Base-by-base conservation (phyloP, 2,329 filamentous ascomycete species). In the Microcyclosporella mali region DNA sequence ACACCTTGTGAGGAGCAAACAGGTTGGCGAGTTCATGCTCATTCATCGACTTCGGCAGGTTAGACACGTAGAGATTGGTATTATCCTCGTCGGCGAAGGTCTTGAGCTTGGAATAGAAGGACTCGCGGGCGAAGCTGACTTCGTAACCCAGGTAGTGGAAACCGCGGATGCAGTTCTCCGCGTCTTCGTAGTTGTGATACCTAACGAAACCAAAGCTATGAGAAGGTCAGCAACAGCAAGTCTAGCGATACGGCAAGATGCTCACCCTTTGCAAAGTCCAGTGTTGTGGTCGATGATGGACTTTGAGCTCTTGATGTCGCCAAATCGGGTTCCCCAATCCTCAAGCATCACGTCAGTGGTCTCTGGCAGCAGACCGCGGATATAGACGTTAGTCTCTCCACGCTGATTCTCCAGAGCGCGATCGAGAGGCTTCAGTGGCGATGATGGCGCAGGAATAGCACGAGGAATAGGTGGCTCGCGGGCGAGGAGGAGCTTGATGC, bases 51-150 rank as follows among this genome's bases (percentile, higher is more conserved):
- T 90, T 89, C 28, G 92, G 92, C 33, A 98, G 78, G 67, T 97
- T 98, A 19, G 94, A 98, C 50, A 97, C 89, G 67, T 98, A 98
- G 51, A 98, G 78, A 64, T 98, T 98, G 52, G 92, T 97, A 35
- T 94, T 97, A 32, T 68, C 61, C 40, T 85, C 85, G 60, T 98
- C 90, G 43, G 89, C 85, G 60, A 97, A 86, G 34, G 92, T 90
- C 75, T 98, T 97, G 58, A 98, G 84, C 56, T 94, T 88, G 55
- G 89, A 57, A 67, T 98, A 98, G 71, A 97, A 95, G 15, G 90
- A 97, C 72, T 97, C 92, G 85, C 89, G 80, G 56, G 94, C 92
- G 70, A 97, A 97, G 62, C 90, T 94, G 57, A 95, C 90, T 72
- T 98, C 92, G 62, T 97, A 98, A 41, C 90, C 90, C 53, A 94